Evolutionary conservation across 2,329 filamentous ascomycete species (phyloP).

Genomic region (Cladophialophora bantiana): DNA sequence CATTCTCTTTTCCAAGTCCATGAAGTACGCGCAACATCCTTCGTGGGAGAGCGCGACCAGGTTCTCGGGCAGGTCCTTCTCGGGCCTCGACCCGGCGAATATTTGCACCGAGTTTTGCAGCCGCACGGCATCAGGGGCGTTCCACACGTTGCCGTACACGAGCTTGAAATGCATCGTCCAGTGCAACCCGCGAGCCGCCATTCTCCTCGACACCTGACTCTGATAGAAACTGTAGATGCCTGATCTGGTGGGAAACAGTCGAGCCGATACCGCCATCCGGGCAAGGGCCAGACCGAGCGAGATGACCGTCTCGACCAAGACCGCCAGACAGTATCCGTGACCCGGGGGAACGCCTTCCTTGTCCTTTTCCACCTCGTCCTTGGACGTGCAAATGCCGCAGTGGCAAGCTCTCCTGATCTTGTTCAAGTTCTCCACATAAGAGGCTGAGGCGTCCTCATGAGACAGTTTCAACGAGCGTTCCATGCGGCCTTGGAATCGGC

Average conservation of each 20-base stretch:
- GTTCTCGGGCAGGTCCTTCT: slow-evolving; percentile 34
- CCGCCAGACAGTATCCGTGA: slow-evolving; percentile 38
- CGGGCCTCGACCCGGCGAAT: slow-evolving; percentile 36
- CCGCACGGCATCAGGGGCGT: slow-evolving; percentile 36
- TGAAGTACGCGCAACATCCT: slow-evolving; percentile 38
- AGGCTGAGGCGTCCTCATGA: slow-evolving; percentile 32
- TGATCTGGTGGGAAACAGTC: slow-evolving; percentile 34
- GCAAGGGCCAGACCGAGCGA: slow-evolving; percentile 38
- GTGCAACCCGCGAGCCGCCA: slow-evolving; percentile 34
- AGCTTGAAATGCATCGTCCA: slow-evolving; percentile 35
- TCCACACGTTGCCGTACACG: slow-evolving; percentile 40
- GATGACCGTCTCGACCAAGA: slow-evolving; percentile 38
- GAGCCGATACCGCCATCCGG: slow-evolving; percentile 35
- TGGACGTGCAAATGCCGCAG: slow-evolving; percentile 35
- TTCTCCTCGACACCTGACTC: slow-evolving; percentile 34
- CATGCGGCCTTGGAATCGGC: slow-evolving; percentile 37
- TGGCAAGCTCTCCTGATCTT: slow-evolving; percentile 33
- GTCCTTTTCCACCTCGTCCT: slow-evolving; percentile 27
- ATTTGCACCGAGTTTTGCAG: slow-evolving; percentile 36
- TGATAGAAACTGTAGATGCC: slow-evolving; percentile 38
- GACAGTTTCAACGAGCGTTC: slow-evolving; percentile 35
- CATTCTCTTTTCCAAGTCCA: slow-evolving; percentile 31
- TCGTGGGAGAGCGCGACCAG: slow-evolving; percentile 38
- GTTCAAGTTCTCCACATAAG: slow-evolving; percentile 31
- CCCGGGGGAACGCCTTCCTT: slow-evolving; percentile 32